Evolutionary conservation across 2,329 filamentous ascomycete species (phyloP), one percentile per base, ranked within the genome.

Genomic region (Talaromyces marneffei): DNA sequence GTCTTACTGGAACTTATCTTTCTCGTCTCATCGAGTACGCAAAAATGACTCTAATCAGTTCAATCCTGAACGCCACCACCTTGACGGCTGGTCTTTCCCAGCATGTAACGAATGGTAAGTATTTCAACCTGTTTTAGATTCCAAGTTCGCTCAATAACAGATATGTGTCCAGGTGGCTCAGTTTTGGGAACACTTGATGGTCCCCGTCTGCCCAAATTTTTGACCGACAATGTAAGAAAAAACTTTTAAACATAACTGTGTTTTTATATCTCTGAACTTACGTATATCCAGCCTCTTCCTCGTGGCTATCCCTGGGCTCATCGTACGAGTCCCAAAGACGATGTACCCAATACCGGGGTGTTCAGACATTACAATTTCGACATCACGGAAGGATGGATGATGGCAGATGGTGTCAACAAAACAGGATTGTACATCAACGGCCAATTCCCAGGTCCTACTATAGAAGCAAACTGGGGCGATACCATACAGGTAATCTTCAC

Each of bases 391-490:
- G 52, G n/a, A 8, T 40, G 10, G 2, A 40, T 14, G n/a, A 16
- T 16, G 6, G n/a, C 18, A 5, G 53, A 56, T 23, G 53, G 53
- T 2, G 20, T 42, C 23, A 39, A 56, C 33, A 42, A 56, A 16
- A 56, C 4, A 1, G 33, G 6, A 3, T 9, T 42, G 9, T n/a
- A 29, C 7, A 40, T 56, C 35, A 56, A 56, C 10, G 35, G 25
- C 6, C 53, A 56, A 25, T 44, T 42, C 16, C 53, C 53, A 1
- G 53, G 53, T 18, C 53, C 53, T 10, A 1, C 12, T 2, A 56
- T 56, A 8, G 56, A 58, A 52, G 57, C 57, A 2, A 35, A 52
- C 20, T 59, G 57, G 57, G 57, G 57, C 16, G 57, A 59, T 20
- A 52, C 23, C 3, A 59, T 59, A 7, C 4, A 35, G 33, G 33